These are phyloP conservation scores for Barnettozyma sp. DNA, from an alignment of 805 yeast genomes.

Conservation along the genomic window DNA sequence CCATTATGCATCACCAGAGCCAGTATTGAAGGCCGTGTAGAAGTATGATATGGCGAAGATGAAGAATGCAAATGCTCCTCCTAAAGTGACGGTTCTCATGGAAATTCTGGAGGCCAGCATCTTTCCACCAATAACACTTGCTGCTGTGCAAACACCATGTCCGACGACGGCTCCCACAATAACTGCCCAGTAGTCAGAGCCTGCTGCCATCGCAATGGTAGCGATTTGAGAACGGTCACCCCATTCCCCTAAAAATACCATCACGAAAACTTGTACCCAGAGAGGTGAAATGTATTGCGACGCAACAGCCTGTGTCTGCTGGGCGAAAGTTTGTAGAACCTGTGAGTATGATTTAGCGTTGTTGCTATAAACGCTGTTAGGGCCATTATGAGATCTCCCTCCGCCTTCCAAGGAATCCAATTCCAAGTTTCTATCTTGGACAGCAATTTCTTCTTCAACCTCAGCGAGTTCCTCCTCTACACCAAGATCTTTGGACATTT, in stretches of 20 bases:
- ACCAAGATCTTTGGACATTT: conserved; percentile 75
- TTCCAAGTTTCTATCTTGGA: conserved; percentile 45
- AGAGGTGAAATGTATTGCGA: conserved; percentile 61
- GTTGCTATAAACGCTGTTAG: background rate
- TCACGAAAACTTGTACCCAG: conserved; percentile 90
- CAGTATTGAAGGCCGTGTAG: conserved; percentile 46
- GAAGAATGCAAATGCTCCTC: conserved; percentile 85
- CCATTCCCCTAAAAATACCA: conserved; percentile 98
- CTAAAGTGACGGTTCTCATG: conserved; percentile 85
- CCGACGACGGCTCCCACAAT: conserved; percentile 87
- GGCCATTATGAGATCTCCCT: conserved; percentile 5
- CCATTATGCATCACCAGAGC: conserved; percentile 1
- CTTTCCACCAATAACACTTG: conserved; percentile 94
- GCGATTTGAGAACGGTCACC: conserved; percentile 98
- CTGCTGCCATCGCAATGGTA: conserved; percentile 98
- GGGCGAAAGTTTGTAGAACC: background rate
- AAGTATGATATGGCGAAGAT: conserved; percentile 77
- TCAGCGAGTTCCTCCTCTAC: conserved; percentile 95
- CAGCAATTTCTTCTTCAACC: conserved; percentile 87
- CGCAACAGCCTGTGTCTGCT: conserved; percentile 10
- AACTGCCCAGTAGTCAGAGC: conserved; percentile 83
- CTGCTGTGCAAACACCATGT: conserved; percentile 77
- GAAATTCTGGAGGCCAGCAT: conserved; percentile 82
- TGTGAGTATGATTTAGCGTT: conserved; percentile 11
- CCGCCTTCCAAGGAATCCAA: conserved; percentile 52